Conservation (phyloP, 2,329 filamentous ascomycete genomes). For the Ploettnerulaceae sp. region DNA sequence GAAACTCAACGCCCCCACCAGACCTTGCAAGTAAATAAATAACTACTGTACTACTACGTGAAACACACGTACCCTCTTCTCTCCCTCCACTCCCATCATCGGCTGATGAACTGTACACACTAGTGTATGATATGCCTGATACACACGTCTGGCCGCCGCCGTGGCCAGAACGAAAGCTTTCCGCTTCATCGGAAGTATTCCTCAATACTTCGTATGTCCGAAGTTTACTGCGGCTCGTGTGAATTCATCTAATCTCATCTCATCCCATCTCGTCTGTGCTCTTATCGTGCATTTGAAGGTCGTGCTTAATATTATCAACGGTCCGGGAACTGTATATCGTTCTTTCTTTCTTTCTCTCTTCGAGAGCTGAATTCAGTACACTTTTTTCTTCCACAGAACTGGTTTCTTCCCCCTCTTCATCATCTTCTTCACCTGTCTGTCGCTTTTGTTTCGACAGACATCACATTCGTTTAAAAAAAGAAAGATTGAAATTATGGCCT, state of each 20-base stretch:
- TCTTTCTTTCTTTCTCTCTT: neutral
- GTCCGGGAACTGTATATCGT: too few relatives aligned
- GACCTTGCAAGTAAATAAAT: too few relatives aligned
- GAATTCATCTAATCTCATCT: neutral
- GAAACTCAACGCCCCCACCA: too few relatives aligned
- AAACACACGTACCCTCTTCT: too few relatives aligned
- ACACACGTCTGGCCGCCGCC: too few relatives aligned
- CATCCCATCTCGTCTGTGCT: neutral
- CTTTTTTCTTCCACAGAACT: conserved; percentile 9
- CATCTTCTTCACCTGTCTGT: neutral
- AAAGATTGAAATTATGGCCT: conserved; percentile 6
- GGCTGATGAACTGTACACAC: too few relatives aligned
- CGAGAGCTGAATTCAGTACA: conserved; percentile 15
- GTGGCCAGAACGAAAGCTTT: neutral
- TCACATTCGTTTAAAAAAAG: conserved; percentile 9
- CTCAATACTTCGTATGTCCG: too few relatives aligned
- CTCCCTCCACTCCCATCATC: too few relatives aligned
- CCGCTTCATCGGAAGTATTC: neutral
- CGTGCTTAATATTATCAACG: neutral
- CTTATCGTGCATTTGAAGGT: too few relatives aligned
- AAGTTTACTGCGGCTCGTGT: too few relatives aligned
- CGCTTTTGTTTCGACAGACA: neutral
- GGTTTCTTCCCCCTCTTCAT: neutral
- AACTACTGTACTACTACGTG: too few relatives aligned
- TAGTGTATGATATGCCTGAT: conserved; percentile 4